Base-by-base conservation (phyloP, 257 asterid species). In the Solanum paucissectum region DNA sequence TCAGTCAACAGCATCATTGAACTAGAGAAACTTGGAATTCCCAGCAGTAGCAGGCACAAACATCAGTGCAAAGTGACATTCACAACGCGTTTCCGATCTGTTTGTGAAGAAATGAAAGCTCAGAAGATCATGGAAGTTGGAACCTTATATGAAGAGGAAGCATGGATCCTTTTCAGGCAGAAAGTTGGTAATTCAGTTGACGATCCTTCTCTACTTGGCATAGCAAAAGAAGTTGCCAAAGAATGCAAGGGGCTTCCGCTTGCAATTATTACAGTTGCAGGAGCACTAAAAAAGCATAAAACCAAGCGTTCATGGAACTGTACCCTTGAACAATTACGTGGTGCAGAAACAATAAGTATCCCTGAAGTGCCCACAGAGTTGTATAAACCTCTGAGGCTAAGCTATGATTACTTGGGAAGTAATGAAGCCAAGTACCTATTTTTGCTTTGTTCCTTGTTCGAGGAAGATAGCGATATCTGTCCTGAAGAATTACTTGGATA, bases 231-330 rank as follows among this genome's bases (percentile, higher is more conserved):
- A 1, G 86, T 86, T 18, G 79, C 87, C 3, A 8, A 49, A 14
- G 87, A 86, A 55, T 89, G 86, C 58, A 29, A 42, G 46, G 90
- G 90, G 34, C 20, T 86, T 25, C 89, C 90, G 4, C 87, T 89
- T 44, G 90, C 73, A 64, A 42, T 89, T 38, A 52, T 68, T 14
- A 42, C 23, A n/a, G 85, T 69, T 29, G 87, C 83, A 20, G 46
- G 64, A 32, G 87, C 87, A 33, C 83, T 89, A 20, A 86, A 33
- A 20, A 86, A 5, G 55, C 11, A 12, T 37, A 86, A 86, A 13
- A 42, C 4, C 23, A 40, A 16, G 32, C 33, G 5, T 9, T 69
- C 69, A 25, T 88, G 90, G 85, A 18, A 62, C 25, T 55, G 79
- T 83, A 75, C 83, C 42, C 81, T 83, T 27, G 5, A 1, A 29